Evolutionary conservation across 139 green algal genomes (phyloP).

Genomic region (Chara braunii): DNA sequence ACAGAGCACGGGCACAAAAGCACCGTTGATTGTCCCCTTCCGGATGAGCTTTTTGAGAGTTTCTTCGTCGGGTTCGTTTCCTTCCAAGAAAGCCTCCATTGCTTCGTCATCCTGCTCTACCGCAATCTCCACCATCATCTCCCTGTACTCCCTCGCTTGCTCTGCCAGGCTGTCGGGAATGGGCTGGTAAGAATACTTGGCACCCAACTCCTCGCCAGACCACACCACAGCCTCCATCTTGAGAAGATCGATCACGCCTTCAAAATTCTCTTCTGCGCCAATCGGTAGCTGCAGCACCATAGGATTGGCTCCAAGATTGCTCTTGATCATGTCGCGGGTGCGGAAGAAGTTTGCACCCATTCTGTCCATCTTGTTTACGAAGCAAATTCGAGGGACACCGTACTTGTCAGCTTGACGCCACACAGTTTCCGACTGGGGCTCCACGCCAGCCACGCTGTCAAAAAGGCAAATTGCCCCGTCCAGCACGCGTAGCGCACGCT

Average conservation of each 20-base stretch:
- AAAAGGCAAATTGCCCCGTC: slow-evolving; percentile 89
- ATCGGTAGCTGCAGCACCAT: slow-evolving; percentile 70
- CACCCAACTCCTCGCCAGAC: slow-evolving; percentile 84
- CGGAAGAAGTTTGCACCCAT: slow-evolving; percentile 93
- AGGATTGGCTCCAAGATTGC: slow-evolving; percentile 76
- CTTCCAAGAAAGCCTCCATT: slow-evolving; percentile 72
- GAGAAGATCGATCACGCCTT: slow-evolving; percentile 89
- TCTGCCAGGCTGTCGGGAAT: slow-evolving; percentile 33
- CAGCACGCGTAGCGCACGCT: slow-evolving; percentile 93
- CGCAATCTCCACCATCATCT: slow-evolving; percentile 77
- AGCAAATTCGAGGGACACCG: slow-evolving; percentile 85
- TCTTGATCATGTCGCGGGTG: slow-evolving; percentile 56
- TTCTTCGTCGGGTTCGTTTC: slow-evolving; percentile 66
- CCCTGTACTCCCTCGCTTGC: slow-evolving; percentile 68
- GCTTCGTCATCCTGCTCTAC: slow-evolving; percentile 64
- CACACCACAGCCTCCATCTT: slow-evolving; percentile 91
- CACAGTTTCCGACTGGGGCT: slow-evolving; percentile 86
- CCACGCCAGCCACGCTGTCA: slow-evolving; percentile 88
- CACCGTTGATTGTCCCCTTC: slow-evolving; percentile 70
- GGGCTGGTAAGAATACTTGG: slow-evolving; percentile 19
- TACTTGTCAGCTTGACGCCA: slow-evolving; percentile 99
- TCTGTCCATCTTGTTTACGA: slow-evolving; percentile 99
- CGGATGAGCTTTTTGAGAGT: slow-evolving; percentile 77
- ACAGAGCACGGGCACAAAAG: slow-evolving; percentile 86
- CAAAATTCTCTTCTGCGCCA: slow-evolving; percentile 81